Base-by-base conservation (phyloP, 129 eudicot species). In the Artemisia argyi region DNA sequence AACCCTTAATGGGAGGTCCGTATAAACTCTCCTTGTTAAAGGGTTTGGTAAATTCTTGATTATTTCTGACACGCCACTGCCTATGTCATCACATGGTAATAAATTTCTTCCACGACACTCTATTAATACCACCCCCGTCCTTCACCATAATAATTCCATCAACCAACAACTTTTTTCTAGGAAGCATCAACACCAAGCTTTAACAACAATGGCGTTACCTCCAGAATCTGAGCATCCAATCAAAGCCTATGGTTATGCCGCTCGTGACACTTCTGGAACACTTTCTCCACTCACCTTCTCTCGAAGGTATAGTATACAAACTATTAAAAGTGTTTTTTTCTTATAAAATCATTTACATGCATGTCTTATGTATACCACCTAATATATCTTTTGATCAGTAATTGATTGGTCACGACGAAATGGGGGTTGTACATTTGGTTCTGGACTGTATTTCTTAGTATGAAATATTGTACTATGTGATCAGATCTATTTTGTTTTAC, bases 221-320 rank as follows among this genome's bases (percentile, higher is more conserved):
- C 81, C 78, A 8, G 91, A 84, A 26, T 50, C 73, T 2, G 83
- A 87, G 73, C 90, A 83, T 57, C 90, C 88, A 0, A 76, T 83
- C 58, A 79, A 81, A 57, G 87, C 94, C 14, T 67, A 74, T 11
- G 94, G 87, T 12, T 88, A 79, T 72, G 94, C 89, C 16, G 82
- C 94, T 17, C 72, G 54, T 17, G 89, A 84, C 67, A 20, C 83
- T 14, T 76, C 89, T 15, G 93, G 93, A 3, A 15, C 20, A 54
- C 66, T 87, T 52, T 72, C 87, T 11, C 93, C 89, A 1, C 72
- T 87, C 78, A 53, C 64, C 26, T 88, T 88, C 81, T 85, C 94
- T 5, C 68, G 94, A 71, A 84, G 93, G 94, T 87, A 46, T n/a
- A 0, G 1, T 53, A 57, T 26, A 57, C 32, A 57, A 6, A 10